Evolutionary conservation across 2,329 filamentous ascomycete species (phyloP).

Genomic region (Penicillium janthinellum): DNA sequence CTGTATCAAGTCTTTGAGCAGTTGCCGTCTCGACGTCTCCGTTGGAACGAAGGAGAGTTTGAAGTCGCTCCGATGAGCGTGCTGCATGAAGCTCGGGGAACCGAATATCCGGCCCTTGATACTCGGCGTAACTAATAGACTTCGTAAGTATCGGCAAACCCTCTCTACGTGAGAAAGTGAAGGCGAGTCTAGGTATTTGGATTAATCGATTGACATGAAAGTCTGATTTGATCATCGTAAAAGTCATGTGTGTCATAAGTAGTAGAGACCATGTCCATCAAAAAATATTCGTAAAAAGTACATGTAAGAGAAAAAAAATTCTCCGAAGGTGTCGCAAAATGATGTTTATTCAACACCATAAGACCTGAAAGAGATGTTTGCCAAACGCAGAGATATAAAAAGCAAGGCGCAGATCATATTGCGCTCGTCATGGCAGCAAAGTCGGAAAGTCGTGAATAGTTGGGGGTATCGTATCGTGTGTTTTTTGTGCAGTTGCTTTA

Average conservation of each 20-base stretch:
- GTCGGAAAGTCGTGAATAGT: background rate
- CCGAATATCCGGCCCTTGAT: no score
- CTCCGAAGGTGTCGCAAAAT: background rate
- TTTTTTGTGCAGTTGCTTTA: background rate
- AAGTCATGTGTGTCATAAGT: constrained; percentile 10
- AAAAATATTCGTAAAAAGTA: constrained; percentile 12
- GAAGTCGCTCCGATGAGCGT: no score
- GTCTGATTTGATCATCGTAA: background rate
- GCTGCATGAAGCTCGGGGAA: no score
- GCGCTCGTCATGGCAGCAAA: constrained; percentile 2
- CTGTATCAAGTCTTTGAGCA: no score
- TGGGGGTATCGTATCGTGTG: constrained; percentile 14
- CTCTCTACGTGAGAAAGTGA: background rate
- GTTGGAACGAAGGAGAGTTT: no score
- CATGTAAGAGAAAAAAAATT: constrained; percentile 4
- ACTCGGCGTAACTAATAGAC: no score
- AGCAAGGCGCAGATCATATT: background rate
- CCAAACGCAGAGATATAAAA: background rate
- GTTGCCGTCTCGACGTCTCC: no score
- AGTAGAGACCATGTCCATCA: constrained; percentile 10
- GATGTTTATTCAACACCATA: constrained; percentile 1
- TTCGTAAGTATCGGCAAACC: background rate
- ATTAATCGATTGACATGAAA: no score
- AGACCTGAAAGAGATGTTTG: background rate
- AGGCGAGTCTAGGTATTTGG: background rate